Evolutionary conservation across 2,329 filamentous ascomycete genomes (phyloP).

Genomic region (Aspergillus tamarii): DNA sequence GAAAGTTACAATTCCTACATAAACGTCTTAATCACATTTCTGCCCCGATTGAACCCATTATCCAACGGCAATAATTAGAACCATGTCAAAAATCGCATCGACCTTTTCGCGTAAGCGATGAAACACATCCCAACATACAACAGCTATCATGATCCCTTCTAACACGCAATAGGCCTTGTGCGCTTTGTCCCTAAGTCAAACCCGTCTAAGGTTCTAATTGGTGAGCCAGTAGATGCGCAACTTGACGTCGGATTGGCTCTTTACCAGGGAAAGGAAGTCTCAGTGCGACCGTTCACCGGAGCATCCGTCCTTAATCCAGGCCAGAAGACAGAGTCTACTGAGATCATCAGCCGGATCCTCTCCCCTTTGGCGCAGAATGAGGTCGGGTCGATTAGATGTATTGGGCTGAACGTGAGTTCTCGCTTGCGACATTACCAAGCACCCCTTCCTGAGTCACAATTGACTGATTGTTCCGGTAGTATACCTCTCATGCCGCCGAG

Average conservation of each 20-base stretch:
- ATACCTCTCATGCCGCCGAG: slow-evolving; percentile 56
- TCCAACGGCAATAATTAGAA: slow-evolving; percentile 3
- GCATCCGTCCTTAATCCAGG: slow-evolving; percentile 61
- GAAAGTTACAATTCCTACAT: not conserved
- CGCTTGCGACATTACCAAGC: not conserved
- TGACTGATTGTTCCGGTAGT: slow-evolving; percentile 35
- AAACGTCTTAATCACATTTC: not conserved
- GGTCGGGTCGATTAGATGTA: slow-evolving; percentile 61
- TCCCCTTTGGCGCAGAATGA: slow-evolving; percentile 55
- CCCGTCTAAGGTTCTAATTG: slow-evolving; percentile 55
- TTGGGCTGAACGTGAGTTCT: slow-evolving; percentile 57
- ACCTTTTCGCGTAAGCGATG: slow-evolving; percentile 39
- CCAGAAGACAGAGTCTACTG: slow-evolving; percentile 48
- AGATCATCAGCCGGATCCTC: slow-evolving; percentile 48
- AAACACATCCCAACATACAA: not conserved
- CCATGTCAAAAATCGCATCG: slow-evolving; percentile 41
- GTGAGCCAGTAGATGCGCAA: slow-evolving; percentile 56
- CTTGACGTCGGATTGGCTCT: slow-evolving; percentile 63
- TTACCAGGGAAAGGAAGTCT: slow-evolving; percentile 59
- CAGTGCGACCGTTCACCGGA: slow-evolving; percentile 61
- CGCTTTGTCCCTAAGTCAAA: slow-evolving; percentile 61
- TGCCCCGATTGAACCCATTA: not conserved
- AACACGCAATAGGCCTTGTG: slow-evolving; percentile 55
- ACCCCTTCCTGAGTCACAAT: not conserved
- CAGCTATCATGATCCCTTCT: not conserved